Evolutionary conservation across 768 basidiomycete species (phyloP).

Genomic region (Trametes villosa): DNA sequence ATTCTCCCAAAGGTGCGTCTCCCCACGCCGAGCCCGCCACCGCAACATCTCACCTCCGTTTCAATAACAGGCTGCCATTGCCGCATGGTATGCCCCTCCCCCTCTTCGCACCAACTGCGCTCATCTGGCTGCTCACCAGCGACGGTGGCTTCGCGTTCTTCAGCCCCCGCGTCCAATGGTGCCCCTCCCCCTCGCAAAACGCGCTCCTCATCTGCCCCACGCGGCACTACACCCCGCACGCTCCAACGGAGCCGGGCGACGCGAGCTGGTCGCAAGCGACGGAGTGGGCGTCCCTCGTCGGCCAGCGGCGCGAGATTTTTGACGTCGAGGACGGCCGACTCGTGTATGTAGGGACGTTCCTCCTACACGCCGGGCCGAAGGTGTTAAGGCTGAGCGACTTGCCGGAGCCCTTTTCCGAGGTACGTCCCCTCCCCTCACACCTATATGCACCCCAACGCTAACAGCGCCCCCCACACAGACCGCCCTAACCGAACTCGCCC

Average conservation of each 20-base stretch:
- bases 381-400: background rate
- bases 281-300: slow-evolving; percentile 11
- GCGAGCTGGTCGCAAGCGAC: background rate
- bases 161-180: slow-evolving; percentile 4
- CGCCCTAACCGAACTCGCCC: background rate
- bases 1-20: slow-evolving; percentile 5
- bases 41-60: background rate
- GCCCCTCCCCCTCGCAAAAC: slow-evolving; percentile 6
- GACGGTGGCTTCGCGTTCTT: slow-evolving; percentile 12
- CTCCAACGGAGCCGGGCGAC: background rate
- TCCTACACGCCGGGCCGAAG: slow-evolving; percentile 12
- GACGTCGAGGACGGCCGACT: slow-evolving; percentile 9
- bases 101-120: background rate
- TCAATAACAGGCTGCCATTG: background rate
- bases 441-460: background rate
- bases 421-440: background rate
- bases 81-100: background rate
- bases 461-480: background rate
- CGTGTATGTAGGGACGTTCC: slow-evolving; percentile 20
- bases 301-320: slow-evolving; percentile 14
- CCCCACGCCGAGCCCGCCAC: too few relatives aligned
- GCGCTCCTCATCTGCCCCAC: slow-evolving; percentile 4
- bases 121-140: background rate
- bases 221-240: background rate
- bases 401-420: background rate